Base-by-base conservation (phyloP, 169 alveolate species). In the Eimeria maxima region DNA sequence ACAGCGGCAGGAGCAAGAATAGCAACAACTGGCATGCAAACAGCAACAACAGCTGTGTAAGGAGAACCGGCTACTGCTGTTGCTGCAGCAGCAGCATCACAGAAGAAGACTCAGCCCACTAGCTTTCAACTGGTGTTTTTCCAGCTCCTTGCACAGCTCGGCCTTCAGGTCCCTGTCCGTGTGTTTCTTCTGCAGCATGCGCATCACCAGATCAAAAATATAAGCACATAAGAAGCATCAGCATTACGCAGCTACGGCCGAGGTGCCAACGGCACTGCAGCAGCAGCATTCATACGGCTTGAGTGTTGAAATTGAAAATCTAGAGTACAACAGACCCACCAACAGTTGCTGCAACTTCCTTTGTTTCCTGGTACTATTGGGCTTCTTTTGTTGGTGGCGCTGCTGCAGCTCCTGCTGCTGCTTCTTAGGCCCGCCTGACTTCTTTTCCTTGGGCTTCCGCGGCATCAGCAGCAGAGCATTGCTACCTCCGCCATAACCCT, bases 181-280 rank as follows among this genome's bases (percentile, higher is more conserved):
- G 73, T 93, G 93, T 67, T 93, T 67, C 87, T 73, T 44, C 96
- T 80, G 87, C 71, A 38, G 67, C 92, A 81, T 73, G 80, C 88
- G 11, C 73, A 83, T n/a, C 73, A 55, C 14, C 33, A 29, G 55
- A 6, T n/a, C 57, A 29, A n/a, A 57, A n/a, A 4, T 6, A 27
- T 38, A 47, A 63, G 18, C 6, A 42, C 38, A 42, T 11, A 57
- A 76, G 44, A n/a, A 38, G 22, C 29, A 42, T 16, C 87, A 44
- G 42, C 7, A 69, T 6, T 3, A 24, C 33, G 57, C 55, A 74
- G 27, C n/a, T 4, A 29, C 86, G 3, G 50, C 7, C 14, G 84
- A 44, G 27, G 44, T 45, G 45, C 47, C 80, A n/a, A 20, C 53
- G 55, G 57, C 53, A 18, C 27, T 57, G 5, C 22, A 29, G 87